Evolutionary conservation across 352 stramenopile species (phyloP).

Genomic region (Phytophthora sp.): DNA sequence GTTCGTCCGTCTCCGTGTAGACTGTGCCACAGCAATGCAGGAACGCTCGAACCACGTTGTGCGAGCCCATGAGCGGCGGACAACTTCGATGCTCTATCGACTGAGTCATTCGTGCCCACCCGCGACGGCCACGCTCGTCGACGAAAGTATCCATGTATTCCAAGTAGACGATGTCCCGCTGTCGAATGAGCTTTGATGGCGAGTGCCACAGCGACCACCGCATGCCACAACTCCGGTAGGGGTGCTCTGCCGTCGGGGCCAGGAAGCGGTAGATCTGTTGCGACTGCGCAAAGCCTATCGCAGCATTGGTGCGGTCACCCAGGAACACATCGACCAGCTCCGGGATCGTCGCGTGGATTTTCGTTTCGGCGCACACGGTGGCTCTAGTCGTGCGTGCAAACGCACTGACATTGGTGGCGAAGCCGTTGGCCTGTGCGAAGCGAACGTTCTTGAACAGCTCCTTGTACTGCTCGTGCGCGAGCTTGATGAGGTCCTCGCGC

Average conservation of each 20-base stretch:
- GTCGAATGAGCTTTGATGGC: conserved; percentile 61
- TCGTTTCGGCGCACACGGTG: conserved; percentile 49
- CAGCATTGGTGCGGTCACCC: conserved; percentile 61
- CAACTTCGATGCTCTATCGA: conserved; percentile 73
- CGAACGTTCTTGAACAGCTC: conserved; percentile 52
- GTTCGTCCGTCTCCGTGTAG: conserved; percentile 63
- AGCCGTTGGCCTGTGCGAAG: conserved; percentile 42
- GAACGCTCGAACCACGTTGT: conserved; percentile 61
- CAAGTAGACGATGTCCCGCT: conserved; percentile 67
- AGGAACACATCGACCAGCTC: conserved; percentile 70
- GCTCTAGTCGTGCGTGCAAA: conserved; percentile 59
- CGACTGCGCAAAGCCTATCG: conserved; percentile 67
- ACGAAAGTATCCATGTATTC: conserved; percentile 76
- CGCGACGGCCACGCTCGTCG: conserved; percentile 53
- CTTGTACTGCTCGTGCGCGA: conserved; percentile 40
- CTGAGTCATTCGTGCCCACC: conserved; percentile 68
- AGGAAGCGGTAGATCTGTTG: conserved; percentile 65
- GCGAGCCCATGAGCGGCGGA: conserved; percentile 51
- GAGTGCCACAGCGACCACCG: conserved; percentile 74
- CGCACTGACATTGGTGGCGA: conserved; percentile 56
- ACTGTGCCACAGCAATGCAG: conserved; percentile 65
- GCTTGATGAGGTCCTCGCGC: conserved; percentile 39
- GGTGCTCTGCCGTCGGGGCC: conserved; percentile 45
- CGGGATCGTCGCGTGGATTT: conserved; percentile 54
- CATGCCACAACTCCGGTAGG: conserved; percentile 58